A percentile compares a stretch with the other conserved stretches of the same genome.
Conservation (phyloP, 148 eudicot genomes). For the Spergularia bocconei region DNA sequence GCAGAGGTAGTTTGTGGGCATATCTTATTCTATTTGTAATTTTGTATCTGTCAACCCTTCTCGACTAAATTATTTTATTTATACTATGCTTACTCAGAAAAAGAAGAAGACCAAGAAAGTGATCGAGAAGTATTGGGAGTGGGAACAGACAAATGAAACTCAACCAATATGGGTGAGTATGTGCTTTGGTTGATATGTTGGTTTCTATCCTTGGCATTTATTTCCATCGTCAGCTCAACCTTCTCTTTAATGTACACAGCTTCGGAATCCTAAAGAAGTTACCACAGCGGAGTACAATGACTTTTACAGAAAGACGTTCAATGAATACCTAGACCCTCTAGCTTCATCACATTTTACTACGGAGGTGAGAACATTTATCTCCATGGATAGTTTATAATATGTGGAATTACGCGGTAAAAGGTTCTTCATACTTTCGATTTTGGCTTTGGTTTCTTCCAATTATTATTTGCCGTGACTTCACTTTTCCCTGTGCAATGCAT, state of each 20-base stretch:
- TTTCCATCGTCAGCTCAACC: constrained; percentile 1
- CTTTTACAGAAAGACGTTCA: constrained; percentile 83
- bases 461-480: neutral
- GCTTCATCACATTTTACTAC: constrained; percentile 97
- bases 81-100: constrained; percentile 41
- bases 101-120: constrained; percentile 96
- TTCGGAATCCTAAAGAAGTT: constrained; percentile 91
- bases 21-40: constrained; percentile 4
- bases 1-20: constrained; percentile 56
- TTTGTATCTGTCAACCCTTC: neutral
- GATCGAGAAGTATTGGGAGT: constrained; percentile 95
- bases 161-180: constrained; percentile 93
- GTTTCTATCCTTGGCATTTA: neutral
- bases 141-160: constrained; percentile 94
- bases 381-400: neutral
- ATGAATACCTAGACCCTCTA: constrained; percentile 84
- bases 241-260: constrained; percentile 39
- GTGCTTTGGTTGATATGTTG: neutral
- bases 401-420: neutral
- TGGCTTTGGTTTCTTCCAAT: neutral
- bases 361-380: constrained; percentile 50
- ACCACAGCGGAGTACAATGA: constrained; percentile 86
- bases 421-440: neutral
- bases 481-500: neutral
- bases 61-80: neutral